Base-by-base conservation (phyloP, 495 filamentous ascomycete species). In the Aspergillus avenaceus region DNA sequence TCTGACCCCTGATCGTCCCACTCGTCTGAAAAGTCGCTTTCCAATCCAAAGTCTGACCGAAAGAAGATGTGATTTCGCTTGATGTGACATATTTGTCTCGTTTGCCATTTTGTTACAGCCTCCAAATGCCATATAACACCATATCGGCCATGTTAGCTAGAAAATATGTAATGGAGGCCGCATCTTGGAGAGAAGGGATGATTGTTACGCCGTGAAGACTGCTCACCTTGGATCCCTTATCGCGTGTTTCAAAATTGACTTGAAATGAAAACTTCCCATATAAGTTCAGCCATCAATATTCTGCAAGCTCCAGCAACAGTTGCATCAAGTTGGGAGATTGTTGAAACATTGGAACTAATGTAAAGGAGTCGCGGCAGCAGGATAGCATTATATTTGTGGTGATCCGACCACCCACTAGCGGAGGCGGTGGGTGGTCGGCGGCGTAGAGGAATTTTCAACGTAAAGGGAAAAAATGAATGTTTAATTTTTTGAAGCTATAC, bases 1-100 rank as follows among this genome's bases (percentile, higher is more conserved):
- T 46, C 50, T 40, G 14, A 52, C 49, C 28, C 41, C 49, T 16
- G 5, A 27, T 31, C 21, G 49, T 23, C 49, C 49, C 0, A 45
- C 28, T 27, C 2, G 21, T 12, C 28, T 31, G 16, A 52, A 46
- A 7, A 46, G 4, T 29, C 28, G 42, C 18, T 38, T 46, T 27
- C 49, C 49, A 40, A 28, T 40, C 40, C 47, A 42, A 14, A 42
- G 40, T 23, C 21, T 12, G 5, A 42, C 12, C 1, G 40, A 25
- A 13, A 42, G 40, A 22, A 42, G 21, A 45, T 28, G 25, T 4
- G 13, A 12, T 47, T 36, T 22, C 12, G 29, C 29, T 32, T 32
- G 29, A 32, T 32, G 29, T 13, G 11, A 12, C 29, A 32, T 32
- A 12, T 32, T 32, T 32, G 12, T 13, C 4, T 32, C 29, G 29